These are phyloP conservation scores for Russula emetica DNA, from an alignment of 768 basidiomycete genomes.

Conservation along the genomic window DNA sequence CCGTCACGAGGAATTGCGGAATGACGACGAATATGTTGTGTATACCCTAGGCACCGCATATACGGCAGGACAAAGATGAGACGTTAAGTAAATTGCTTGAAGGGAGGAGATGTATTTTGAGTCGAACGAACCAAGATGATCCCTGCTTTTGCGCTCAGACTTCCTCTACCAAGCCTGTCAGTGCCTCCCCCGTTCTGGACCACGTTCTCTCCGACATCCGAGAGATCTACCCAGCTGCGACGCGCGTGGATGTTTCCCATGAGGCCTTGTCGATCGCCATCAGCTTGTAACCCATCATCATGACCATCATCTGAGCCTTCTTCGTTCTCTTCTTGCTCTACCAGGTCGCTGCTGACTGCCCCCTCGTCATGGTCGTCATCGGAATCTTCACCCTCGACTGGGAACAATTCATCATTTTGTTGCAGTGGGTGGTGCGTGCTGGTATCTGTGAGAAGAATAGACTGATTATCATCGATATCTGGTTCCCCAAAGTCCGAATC, in stretches of 20 bases:
- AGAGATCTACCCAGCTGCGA: conserved; percentile 25
- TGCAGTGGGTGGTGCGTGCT: conserved; percentile 30
- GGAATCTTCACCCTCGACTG: conserved; percentile 29
- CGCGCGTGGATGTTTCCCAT: conserved; percentile 26
- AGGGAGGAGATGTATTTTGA: background rate
- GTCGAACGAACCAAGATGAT: conserved; percentile 65
- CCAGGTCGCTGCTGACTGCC: conserved; percentile 8
- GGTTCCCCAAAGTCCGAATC: conserved; percentile 27
- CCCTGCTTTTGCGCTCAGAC: conserved; percentile 78
- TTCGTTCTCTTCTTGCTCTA: conserved; percentile 29
- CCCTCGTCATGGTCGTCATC: conserved; percentile 29
- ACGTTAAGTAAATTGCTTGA: conserved; percentile 5
- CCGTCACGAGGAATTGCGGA: conserved; percentile 91
- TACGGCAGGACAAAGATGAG: background rate
- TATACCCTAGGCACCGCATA: conserved; percentile 60
- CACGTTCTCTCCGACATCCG: conserved; percentile 6
- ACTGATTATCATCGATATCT: conserved; percentile 34
- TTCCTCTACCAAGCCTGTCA: conserved; percentile 15
- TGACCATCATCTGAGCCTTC: conserved; percentile 32
- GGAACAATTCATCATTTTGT: conserved; percentile 33
- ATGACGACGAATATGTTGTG: conserved; percentile 93
- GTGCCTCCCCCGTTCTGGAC: background rate
- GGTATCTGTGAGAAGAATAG: conserved; percentile 41
- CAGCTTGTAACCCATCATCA: conserved; percentile 29
- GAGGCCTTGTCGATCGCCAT: conserved; percentile 17